Evolutionary conservation across 2,329 filamentous ascomycete genomes (phyloP), one percentile per base, ranked within the genome.

Genomic region (Aurifilum marmelostoma): DNA sequence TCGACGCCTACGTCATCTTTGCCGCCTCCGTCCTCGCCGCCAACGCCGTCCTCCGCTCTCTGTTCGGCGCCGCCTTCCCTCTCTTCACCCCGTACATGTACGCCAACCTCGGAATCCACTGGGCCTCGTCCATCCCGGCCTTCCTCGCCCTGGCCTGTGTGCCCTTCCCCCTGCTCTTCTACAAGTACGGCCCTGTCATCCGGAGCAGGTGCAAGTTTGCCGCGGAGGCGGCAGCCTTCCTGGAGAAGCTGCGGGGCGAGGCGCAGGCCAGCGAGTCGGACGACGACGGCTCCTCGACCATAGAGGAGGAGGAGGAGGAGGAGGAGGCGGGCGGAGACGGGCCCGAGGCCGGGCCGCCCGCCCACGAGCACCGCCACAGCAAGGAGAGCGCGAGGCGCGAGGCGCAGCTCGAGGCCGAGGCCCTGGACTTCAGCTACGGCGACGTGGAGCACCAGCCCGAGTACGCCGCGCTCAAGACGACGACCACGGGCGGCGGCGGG

Each of bases 21-120:
- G 92, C 92, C 0, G 92, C 92, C 0, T 92, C 89, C 0, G 91
- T 90, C 0, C 82, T 94, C 11, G 92, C 92, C 2, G 91, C 91
- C 62, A 93, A 90, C 78, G 85, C 88, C 1, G 87, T 94, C 34
- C 80, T 94, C 14, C 88, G 92, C 69, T 92, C 90, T 0, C 79
- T 92, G 18, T 92, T 93, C 71, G 91, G 90, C 69, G 88, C 89
- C 1, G 88, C 85, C 0, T 93, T 94, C 80, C 91, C 91, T 0
- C 83, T 94, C 0, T 93, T 93, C 78, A 92, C 91, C 0, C 83
- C 82, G 0, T 81, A 79, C 71, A 87, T 88, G 84, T 88, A 87
- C 75, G 47, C 81, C 2, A 80, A 83, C 67, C 82, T 91, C 2
- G 91, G 92, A 62, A 89, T 91, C 67, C 91, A 94, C 80, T 94